These are phyloP conservation scores for Botryotinia convoluta DNA, from an alignment of 2,329 filamentous ascomycete genomes.

Conservation along the genomic window DNA sequence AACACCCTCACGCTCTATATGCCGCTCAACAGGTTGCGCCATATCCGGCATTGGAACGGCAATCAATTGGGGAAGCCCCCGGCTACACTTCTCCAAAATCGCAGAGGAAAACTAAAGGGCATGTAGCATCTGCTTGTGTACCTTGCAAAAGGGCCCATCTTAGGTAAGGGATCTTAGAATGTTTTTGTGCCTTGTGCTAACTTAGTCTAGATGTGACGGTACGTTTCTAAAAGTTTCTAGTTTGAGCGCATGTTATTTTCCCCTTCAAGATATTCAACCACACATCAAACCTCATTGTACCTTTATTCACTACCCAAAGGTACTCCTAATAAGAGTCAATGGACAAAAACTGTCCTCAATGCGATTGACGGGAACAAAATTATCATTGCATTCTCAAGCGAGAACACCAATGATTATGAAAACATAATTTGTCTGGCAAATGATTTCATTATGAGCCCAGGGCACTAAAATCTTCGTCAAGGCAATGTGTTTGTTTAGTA, in stretches of 20 bases:
- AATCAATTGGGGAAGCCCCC: conserved; percentile 45
- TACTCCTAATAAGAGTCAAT: no score
- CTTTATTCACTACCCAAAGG: not conserved
- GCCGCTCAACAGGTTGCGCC: conserved; percentile 27
- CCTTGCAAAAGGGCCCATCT: conserved; percentile 84
- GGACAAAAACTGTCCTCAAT: not conserved
- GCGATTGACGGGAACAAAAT: not conserved
- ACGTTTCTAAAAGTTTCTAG: conserved; percentile 43
- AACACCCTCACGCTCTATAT: conserved; percentile 29
- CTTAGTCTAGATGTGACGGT: conserved; percentile 57
- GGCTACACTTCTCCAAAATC: conserved; percentile 56
- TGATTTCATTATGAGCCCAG: not conserved
- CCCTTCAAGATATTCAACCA: not conserved
- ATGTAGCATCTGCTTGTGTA: conserved; percentile 81
- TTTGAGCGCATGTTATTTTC: conserved; percentile 20
- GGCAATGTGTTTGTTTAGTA: conserved; percentile 4
- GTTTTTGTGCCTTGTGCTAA: conserved; percentile 36
- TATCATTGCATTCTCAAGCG: conserved; percentile 4
- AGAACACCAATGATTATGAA: not conserved
- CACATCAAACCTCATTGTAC: not conserved
- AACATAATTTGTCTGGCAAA: not conserved
- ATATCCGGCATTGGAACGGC: conserved; percentile 34
- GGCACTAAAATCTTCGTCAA: not conserved
- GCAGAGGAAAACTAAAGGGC: conserved; percentile 70
- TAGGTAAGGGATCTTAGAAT: conserved; percentile 44